These are phyloP conservation scores for Cystofilobasidium ferigula DNA, from an alignment of 768 basidiomycete species.

Conservation along the genomic window DNA sequence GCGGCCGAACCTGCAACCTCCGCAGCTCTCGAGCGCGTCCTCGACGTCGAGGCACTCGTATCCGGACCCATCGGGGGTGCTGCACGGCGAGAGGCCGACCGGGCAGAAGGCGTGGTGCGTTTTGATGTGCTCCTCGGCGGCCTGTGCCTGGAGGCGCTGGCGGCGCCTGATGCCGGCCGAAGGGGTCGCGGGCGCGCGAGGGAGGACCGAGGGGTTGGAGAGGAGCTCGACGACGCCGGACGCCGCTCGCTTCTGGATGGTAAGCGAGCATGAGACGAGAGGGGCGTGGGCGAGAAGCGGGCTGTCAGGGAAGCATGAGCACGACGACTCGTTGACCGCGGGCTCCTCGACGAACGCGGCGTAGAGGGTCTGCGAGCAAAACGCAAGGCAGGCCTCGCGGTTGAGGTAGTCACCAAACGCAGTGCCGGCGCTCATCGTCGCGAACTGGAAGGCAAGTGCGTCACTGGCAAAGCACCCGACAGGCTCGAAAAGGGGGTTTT, in stretches of 20 bases:
- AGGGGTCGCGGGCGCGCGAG: neutral
- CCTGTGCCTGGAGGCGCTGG: neutral
- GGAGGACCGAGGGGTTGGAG: neutral
- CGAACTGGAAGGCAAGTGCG: neutral
- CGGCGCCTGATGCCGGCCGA: neutral
- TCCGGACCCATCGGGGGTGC: neutral
- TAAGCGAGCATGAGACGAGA: neutral
- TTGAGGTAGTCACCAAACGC: neutral
- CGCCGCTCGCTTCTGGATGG: neutral
- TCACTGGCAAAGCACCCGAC: neutral
- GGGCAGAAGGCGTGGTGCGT: slow-evolving; percentile 1
- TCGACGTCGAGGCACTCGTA: slow-evolving; percentile 4
- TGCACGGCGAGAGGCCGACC: neutral
- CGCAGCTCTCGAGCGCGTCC: neutral
- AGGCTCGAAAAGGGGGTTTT: neutral
- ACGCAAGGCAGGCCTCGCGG: neutral
- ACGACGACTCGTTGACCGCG: neutral
- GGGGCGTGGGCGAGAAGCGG: neutral
- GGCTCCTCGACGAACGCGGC: neutral
- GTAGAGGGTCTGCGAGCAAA: neutral
- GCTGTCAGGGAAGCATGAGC: neutral
- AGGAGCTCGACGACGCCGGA: neutral
- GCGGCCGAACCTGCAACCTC: neutral
- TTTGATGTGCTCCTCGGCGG: neutral
- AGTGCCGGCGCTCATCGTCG: neutral